Conservation (phyloP, 1,139 yeast genomes). For the Blastobotrys apis region DNA sequence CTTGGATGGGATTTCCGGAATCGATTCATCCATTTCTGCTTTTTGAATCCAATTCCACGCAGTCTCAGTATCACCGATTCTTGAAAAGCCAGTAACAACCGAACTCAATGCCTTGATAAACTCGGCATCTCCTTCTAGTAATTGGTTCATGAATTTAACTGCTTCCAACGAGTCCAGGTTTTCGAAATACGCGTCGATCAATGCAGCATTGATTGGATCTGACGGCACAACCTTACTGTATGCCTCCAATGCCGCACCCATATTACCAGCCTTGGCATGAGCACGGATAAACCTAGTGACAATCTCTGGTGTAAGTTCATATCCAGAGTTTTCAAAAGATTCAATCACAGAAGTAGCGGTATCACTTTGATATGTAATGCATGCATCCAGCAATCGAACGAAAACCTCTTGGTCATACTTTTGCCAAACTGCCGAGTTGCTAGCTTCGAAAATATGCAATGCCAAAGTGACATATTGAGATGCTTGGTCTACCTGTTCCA, state of each 20-base stretch:
- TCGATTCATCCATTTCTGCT: conserved; percentile 24
- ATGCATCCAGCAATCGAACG: conserved; percentile 21
- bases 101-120: conserved; percentile 2
- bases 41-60: conserved; percentile 36
- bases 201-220: conserved; percentile 27
- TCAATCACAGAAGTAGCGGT: conserved; percentile 13
- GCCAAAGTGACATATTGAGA: conserved; percentile 27
- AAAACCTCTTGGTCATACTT: conserved; percentile 21
- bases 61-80: conserved; percentile 27
- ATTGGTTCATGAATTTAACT: conserved; percentile 27
- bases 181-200: conserved; percentile 33
- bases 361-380: conserved; percentile 17
- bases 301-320: not conserved
- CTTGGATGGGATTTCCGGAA: conserved; percentile 20
- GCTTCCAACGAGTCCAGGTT: conserved; percentile 28
- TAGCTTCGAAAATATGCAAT: conserved; percentile 29
- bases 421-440: conserved; percentile 26
- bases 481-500: conserved; percentile 21
- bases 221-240: conserved; percentile 11
- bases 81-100: conserved; percentile 32
- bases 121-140: conserved; percentile 11
- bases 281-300: conserved; percentile 7
- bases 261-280: conserved; percentile 9
- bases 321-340: conserved; percentile 11
- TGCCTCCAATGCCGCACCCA: conserved; percentile 7